Evolutionary conservation across 1,284 basidiomycete species (phyloP).

Genomic region (Pholiota adiposa): DNA sequence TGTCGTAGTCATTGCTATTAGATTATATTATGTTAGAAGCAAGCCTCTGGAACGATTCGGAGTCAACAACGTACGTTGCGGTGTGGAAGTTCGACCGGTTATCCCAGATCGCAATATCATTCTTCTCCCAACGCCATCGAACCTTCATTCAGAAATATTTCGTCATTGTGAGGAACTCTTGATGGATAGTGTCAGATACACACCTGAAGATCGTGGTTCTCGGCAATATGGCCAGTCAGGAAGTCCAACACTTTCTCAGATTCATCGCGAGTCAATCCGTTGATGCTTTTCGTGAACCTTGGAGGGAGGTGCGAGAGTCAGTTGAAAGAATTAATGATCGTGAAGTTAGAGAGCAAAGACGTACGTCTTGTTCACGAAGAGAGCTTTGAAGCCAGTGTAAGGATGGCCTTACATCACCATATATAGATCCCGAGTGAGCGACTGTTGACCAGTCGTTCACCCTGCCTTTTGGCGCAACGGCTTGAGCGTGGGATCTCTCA

Average conservation of each 20-base stretch:
- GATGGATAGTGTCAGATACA: background rate
- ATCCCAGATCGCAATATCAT: conserved; percentile 62
- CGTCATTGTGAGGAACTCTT: background rate
- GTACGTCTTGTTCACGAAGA: conserved; percentile 65
- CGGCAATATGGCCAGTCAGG: conserved; percentile 49
- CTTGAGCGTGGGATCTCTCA: no score
- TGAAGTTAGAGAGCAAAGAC: conserved; percentile 11
- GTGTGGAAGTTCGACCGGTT: conserved; percentile 58
- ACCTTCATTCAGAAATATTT: conserved; percentile 46
- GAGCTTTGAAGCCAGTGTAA: conserved; percentile 67
- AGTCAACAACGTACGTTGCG: conserved; percentile 44
- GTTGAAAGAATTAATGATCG: background rate
- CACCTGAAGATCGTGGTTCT: conserved; percentile 63
- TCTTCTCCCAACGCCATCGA: conserved; percentile 49
- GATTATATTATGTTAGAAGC: background rate
- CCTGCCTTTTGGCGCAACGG: no score
- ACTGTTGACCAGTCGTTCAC: no score
- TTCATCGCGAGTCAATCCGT: conserved; percentile 64
- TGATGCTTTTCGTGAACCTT: conserved; percentile 66
- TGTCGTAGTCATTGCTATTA: conserved; percentile 52
- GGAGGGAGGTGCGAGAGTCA: background rate
- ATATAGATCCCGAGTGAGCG: no score
- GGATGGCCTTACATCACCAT: no score
- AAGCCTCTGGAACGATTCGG: conserved; percentile 2
- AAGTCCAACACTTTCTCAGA: conserved; percentile 54